A percentile compares a stretch with the other conserved stretches of the same genome.
Conservation (phyloP, 73 alveolate species). For the Strombidium stylifer region DNA sequence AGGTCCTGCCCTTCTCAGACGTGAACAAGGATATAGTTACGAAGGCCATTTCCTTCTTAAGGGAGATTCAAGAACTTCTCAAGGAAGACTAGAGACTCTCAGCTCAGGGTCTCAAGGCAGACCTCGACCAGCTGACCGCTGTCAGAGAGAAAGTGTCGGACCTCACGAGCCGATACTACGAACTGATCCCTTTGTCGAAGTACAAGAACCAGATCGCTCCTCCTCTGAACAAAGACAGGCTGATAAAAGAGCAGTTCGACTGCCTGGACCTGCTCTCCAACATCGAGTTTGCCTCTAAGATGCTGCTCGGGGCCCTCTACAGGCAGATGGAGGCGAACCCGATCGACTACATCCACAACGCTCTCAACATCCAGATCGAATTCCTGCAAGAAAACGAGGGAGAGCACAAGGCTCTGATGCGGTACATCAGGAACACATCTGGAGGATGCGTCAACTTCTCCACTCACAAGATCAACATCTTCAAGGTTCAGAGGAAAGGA, state of each 20-base stretch:
- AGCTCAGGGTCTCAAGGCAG: slow-evolving; percentile 56
- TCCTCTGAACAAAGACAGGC: slow-evolving; percentile 65
- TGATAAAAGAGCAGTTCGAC: slow-evolving; percentile 54
- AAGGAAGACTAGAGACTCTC: slow-evolving; percentile 36
- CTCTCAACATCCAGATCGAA: slow-evolving; percentile 78
- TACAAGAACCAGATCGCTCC: slow-evolving; percentile 78
- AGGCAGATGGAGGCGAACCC: slow-evolving; percentile 77
- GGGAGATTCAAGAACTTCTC: slow-evolving; percentile 34
- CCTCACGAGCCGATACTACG: slow-evolving; percentile 77
- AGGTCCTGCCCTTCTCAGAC: slow-evolving; percentile 42
- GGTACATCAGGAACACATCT: slow-evolving; percentile 64
- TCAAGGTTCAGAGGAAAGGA: slow-evolving; percentile 81
- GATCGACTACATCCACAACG: slow-evolving; percentile 79
- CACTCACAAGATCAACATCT: slow-evolving; percentile 36
- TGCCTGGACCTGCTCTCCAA: slow-evolving; percentile 73
- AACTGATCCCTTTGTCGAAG: slow-evolving; percentile 74
- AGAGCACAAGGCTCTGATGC: slow-evolving; percentile 66
- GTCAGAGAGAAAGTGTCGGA: slow-evolving; percentile 67
- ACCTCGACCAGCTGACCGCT: slow-evolving; percentile 53
- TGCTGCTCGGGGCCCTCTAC: slow-evolving; percentile 83
- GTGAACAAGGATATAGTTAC: slow-evolving; percentile 41
- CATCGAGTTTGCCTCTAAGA: slow-evolving; percentile 87
- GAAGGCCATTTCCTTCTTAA: slow-evolving; percentile 49
- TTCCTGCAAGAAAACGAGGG: slow-evolving; percentile 49
- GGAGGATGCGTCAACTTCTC: not conserved